Percentiles rank a stretch among this genome's conserved stretches.
phyloP scores from a whole-genome alignment of 345 rosid genomes.

The Stellera chamaejasme region DNA sequence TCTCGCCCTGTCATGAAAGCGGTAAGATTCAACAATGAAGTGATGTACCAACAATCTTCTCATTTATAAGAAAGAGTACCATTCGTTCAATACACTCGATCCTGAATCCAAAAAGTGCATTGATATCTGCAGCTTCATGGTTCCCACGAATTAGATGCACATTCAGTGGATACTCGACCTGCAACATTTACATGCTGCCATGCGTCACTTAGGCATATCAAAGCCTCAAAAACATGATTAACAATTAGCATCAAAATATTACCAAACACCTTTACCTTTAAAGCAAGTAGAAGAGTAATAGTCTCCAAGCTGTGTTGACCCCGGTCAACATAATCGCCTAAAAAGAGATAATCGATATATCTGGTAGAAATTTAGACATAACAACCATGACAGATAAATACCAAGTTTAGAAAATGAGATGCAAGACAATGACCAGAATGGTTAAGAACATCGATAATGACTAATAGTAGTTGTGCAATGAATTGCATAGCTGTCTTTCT shows the following conservation, averaged over 20 bases:
- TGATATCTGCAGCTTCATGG: conserved; percentile 96
- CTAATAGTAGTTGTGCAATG: too few relatives aligned
- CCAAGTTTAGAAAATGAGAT: conserved; percentile 2
- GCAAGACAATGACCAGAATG: not conserved
- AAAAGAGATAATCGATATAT: conserved; percentile 89
- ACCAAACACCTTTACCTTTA: conserved; percentile 47
- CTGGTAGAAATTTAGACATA: conserved; percentile 30
- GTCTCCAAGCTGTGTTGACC: conserved; percentile 96
- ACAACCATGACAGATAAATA: conserved; percentile 13
- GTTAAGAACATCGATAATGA: too few relatives aligned
- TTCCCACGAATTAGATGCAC: conserved; percentile 92
- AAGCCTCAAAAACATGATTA: conserved; percentile 10
- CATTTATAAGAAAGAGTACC: conserved; percentile 34
- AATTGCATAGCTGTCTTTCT: too few relatives aligned
- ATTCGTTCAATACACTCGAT: conserved; percentile 93
- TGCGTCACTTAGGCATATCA: conserved; percentile 5
- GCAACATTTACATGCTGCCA: conserved; percentile 19
- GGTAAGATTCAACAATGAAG: conserved; percentile 2
- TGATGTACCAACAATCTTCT: conserved; percentile 14
- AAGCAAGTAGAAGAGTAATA: conserved; percentile 75
- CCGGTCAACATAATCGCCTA: conserved; percentile 96
- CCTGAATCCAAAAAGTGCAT: conserved; percentile 92
- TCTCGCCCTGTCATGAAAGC: conserved; percentile 50
- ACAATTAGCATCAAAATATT: conserved; percentile 10
- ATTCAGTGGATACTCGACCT: conserved; percentile 81